Percentiles rank a stretch among this genome's conserved stretches.
These are phyloP conservation scores for Candida dajiaensis DNA, from an alignment of 805 yeast genomes.

Conservation along the genomic window DNA sequence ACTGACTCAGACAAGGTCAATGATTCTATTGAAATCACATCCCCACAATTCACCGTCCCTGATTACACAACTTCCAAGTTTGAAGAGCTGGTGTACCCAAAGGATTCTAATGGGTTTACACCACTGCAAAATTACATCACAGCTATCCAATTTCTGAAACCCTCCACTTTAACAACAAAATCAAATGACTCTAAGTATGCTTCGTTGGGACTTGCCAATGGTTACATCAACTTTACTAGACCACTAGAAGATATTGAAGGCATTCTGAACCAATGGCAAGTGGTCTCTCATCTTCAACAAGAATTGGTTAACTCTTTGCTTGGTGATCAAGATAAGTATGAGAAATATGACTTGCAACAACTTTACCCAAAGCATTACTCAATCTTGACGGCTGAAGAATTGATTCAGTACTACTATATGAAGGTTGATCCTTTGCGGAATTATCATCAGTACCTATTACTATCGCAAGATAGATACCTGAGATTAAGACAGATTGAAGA, in stretches of 20 bases:
- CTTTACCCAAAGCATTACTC: slow-evolving; percentile 7
- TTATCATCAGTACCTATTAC: not conserved
- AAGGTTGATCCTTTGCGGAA: slow-evolving; percentile 2
- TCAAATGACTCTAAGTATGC: not conserved
- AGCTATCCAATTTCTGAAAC: slow-evolving; percentile 7
- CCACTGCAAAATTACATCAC: slow-evolving; percentile 10
- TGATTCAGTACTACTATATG: slow-evolving; percentile 3
- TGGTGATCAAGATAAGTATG: not conserved
- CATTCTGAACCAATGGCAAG: slow-evolving; percentile 11
- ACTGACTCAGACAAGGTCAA: slow-evolving; percentile 1
- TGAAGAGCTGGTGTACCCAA: slow-evolving; percentile 5
- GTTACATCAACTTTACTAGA: slow-evolving; percentile 1
- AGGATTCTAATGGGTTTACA: slow-evolving; percentile 7
- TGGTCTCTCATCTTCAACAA: slow-evolving; percentile 5
- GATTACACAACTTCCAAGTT: slow-evolving; percentile 9
- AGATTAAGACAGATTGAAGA: not conserved
- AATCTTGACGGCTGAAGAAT: slow-evolving; percentile 1
- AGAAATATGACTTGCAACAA: not conserved
- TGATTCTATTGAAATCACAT: slow-evolving; percentile 8
- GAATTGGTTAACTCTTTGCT: slow-evolving; percentile 1
- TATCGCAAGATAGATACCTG: not conserved
- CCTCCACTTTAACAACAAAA: slow-evolving; percentile 1
- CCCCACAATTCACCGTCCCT: slow-evolving; percentile 5
- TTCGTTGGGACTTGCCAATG: slow-evolving; percentile 5
- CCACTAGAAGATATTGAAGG: slow-evolving; percentile 6